phyloP scores from a whole-genome alignment of 129 eudicot genomes.

The Pittosporum tobira region DNA sequence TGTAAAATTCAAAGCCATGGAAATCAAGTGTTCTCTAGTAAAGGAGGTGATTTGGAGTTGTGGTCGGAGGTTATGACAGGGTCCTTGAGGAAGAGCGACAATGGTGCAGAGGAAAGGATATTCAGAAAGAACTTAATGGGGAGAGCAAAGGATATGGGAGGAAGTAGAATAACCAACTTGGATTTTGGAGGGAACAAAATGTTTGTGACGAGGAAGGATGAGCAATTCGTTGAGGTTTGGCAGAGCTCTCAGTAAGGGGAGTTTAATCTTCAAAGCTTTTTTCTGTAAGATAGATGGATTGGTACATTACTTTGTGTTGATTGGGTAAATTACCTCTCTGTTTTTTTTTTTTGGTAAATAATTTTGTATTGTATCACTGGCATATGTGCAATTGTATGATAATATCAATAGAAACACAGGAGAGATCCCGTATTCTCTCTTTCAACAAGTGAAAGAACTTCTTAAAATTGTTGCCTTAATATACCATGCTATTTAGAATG shows the following conservation, averaged over 20 bases:
- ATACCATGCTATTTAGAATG: too few relatives aligned
- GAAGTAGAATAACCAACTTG: slow-evolving; percentile 49
- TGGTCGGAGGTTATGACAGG: slow-evolving; percentile 81
- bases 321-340: not conserved
- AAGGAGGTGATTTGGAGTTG: slow-evolving; percentile 67
- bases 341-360: not conserved
- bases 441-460: too few relatives aligned
- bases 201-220: slow-evolving; percentile 84
- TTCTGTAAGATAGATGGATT: not conserved
- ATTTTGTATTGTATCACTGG: not conserved
- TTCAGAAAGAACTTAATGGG: slow-evolving; percentile 74
- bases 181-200: slow-evolving; percentile 93
- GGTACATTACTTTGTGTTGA: not conserved
- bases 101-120: slow-evolving; percentile 39
- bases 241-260: slow-evolving; percentile 60
- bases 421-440: too few relatives aligned
- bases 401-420: too few relatives aligned
- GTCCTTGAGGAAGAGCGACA: slow-evolving; percentile 19
- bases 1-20: slow-evolving; percentile 68
- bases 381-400: not conserved
- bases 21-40: slow-evolving; percentile 70
- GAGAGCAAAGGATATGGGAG: slow-evolving; percentile 59
- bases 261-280: slow-evolving; percentile 16
- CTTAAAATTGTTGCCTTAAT: too few relatives aligned
- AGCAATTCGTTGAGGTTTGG: slow-evolving; percentile 93